Percentiles rank a stretch among this genome's conserved stretches.
Conservation (phyloP, 305 asterid genomes). For the Petunia hybrid region DNA sequence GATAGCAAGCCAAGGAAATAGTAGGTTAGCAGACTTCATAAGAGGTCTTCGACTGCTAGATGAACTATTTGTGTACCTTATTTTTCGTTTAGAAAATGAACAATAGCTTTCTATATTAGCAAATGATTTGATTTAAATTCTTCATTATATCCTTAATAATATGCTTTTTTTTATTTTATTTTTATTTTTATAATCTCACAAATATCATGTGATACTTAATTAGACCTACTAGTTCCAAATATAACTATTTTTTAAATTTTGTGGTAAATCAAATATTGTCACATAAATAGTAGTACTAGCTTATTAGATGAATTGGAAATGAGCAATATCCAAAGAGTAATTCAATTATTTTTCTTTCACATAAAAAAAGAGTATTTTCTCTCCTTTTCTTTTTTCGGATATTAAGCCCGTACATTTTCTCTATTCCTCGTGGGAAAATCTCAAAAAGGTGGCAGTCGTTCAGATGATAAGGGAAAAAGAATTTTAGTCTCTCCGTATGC, state of each 20-base stretch:
- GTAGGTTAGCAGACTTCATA: no score
- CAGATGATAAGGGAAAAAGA: constrained; percentile 3
- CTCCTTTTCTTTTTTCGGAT: background rate
- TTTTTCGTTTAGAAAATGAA: background rate
- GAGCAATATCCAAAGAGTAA: background rate
- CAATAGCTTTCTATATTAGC: background rate
- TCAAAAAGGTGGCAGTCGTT: background rate
- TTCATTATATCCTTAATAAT: no score
- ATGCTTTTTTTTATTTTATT: no score
- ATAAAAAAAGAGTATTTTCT: no score
- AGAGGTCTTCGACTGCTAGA: no score
- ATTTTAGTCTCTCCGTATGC: background rate
- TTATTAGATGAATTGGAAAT: background rate
- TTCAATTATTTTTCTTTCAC: background rate
- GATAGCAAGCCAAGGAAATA: no score
- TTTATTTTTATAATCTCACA: no score
- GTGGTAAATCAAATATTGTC: no score
- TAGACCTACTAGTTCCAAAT: no score
- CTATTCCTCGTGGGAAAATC: constrained; percentile 1
- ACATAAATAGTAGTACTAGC: background rate
- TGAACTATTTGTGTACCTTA: background rate
- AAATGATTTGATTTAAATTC: no score
- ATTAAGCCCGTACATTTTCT: background rate
- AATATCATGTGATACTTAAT: no score
- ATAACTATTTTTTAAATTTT: no score